These are phyloP conservation scores for Coniophora puteana DNA, from an alignment of 1,284 basidiomycete genomes.

Conservation along the genomic window DNA sequence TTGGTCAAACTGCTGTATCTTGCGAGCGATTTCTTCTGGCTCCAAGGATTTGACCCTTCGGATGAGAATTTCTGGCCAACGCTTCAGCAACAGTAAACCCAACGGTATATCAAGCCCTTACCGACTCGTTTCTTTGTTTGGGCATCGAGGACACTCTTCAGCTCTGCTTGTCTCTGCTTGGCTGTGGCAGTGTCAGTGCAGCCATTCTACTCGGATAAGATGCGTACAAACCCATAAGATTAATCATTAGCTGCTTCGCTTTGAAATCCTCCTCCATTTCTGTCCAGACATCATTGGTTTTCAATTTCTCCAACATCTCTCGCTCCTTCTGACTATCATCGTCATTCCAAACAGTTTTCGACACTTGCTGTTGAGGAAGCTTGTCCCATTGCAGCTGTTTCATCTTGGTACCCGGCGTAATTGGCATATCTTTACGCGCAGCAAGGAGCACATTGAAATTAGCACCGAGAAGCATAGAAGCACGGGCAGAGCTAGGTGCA, in stretches of 20 bases:
- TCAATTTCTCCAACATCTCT: conserved; percentile 77
- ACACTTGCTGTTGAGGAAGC: conserved; percentile 79
- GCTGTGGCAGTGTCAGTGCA: conserved; percentile 35
- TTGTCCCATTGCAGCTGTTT: conserved; percentile 99
- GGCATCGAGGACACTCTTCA: conserved; percentile 88
- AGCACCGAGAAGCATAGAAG: conserved; percentile 56
- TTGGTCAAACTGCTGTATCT: conserved; percentile 83
- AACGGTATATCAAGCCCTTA: conserved; percentile 35
- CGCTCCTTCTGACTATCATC: conserved; percentile 69
- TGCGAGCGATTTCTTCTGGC: conserved; percentile 81
- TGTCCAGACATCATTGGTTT: conserved; percentile 84
- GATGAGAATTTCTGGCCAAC: conserved; percentile 76
- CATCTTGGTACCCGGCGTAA: conserved; percentile 89
- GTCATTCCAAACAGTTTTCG: conserved; percentile 80
- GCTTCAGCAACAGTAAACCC: background rate
- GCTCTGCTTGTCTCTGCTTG: conserved; percentile 78
- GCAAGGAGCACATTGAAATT: conserved; percentile 53
- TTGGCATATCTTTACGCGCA: conserved; percentile 80
- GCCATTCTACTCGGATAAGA: conserved; percentile 1
- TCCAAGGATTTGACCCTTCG: conserved; percentile 79
- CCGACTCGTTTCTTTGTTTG: conserved; percentile 90
- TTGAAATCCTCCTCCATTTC: conserved; percentile 99
- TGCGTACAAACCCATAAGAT: conserved; percentile 59
- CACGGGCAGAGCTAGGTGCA: conserved; percentile 47
- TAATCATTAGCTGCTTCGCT: conserved; percentile 90